A percentile compares a stretch with the other conserved stretches of the same genome.
Evolutionary conservation across 805 yeast genomes (phyloP).

Genomic region (Hanseniaspora jakobsenii): DNA sequence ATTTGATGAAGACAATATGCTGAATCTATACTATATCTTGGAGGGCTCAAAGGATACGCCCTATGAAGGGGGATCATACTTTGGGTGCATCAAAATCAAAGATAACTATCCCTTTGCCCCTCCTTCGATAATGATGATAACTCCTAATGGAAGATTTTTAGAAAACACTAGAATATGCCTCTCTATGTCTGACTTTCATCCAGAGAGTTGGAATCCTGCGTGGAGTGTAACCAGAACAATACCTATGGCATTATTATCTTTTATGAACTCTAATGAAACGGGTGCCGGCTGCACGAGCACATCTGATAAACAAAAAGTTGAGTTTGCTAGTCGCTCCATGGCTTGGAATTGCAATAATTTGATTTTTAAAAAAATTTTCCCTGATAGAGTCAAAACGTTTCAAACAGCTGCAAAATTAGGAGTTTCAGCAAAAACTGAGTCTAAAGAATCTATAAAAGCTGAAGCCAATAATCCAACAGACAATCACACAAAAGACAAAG

Average conservation of each 20-base stretch:
- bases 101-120: constrained; percentile 84
- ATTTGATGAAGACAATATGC: constrained; percentile 75
- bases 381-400: constrained; percentile 42
- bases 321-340: constrained; percentile 47
- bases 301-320: constrained; percentile 43
- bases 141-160: constrained; percentile 81
- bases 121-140: constrained; percentile 76
- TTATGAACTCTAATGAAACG: constrained; percentile 78
- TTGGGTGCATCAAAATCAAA: constrained; percentile 76
- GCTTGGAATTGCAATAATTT: constrained; percentile 49
- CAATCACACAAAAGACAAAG: too few relatives aligned
- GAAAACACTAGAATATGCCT: constrained; percentile 73
- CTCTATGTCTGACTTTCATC: constrained; percentile 90
- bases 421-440: constrained; percentile 14
- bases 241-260: constrained; percentile 72
- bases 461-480: too few relatives aligned
- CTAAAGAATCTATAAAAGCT: too few relatives aligned
- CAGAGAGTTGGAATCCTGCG: constrained; percentile 91
- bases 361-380: constrained; percentile 52
- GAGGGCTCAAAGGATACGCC: constrained; percentile 89
- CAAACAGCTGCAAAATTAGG: constrained; percentile 21
- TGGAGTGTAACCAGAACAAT: constrained; percentile 82
- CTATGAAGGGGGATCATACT: constrained; percentile 76
- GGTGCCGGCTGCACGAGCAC: constrained; percentile 76
- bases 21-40: constrained; percentile 88